Evolutionary conservation across 768 basidiomycete genomes (phyloP).

Genomic region (Suillus lakei): DNA sequence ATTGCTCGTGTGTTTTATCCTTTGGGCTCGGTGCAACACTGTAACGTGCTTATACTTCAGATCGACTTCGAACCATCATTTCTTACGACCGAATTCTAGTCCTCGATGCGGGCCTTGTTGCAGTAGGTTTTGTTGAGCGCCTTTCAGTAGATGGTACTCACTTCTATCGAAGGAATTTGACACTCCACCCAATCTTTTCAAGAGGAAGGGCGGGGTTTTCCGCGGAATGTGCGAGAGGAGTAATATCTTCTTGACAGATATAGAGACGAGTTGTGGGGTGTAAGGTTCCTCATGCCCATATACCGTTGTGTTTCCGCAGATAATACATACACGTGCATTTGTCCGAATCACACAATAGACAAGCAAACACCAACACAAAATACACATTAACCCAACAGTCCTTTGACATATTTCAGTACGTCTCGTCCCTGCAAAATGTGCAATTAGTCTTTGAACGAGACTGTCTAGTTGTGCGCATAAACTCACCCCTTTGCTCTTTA

Average conservation of each 20-base stretch:
- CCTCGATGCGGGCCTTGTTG: slow-evolving; percentile 63
- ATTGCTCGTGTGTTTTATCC: slow-evolving; percentile 42
- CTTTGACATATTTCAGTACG: slow-evolving; percentile 72
- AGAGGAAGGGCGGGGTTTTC: slow-evolving; percentile 55
- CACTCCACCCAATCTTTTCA: slow-evolving; percentile 45
- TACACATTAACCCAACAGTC: slow-evolving; percentile 56
- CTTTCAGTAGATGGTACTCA: background rate
- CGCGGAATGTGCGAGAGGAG: slow-evolving; percentile 63
- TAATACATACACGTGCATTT: background rate
- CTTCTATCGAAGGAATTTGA: slow-evolving; percentile 63
- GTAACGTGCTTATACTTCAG: background rate
- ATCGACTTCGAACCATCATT: slow-evolving; percentile 57
- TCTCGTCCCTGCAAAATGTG: slow-evolving; percentile 61
- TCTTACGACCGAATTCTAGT: slow-evolving; percentile 75
- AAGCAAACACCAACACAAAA: background rate
- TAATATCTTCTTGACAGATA: slow-evolving; percentile 52
- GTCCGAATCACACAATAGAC: too few relatives aligned
- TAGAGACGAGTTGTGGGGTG: slow-evolving; percentile 26
- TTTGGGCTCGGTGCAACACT: background rate
- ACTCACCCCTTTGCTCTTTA: slow-evolving; percentile 77
- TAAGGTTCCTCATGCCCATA: background rate
- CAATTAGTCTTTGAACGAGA: slow-evolving; percentile 16
- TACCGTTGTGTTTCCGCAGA: background rate
- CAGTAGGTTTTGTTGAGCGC: slow-evolving; percentile 35
- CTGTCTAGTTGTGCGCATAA: background rate